phyloP scores from a whole-genome alignment of 2,329 filamentous ascomycete genomes.

The Drechmeria coniospora region DNA sequence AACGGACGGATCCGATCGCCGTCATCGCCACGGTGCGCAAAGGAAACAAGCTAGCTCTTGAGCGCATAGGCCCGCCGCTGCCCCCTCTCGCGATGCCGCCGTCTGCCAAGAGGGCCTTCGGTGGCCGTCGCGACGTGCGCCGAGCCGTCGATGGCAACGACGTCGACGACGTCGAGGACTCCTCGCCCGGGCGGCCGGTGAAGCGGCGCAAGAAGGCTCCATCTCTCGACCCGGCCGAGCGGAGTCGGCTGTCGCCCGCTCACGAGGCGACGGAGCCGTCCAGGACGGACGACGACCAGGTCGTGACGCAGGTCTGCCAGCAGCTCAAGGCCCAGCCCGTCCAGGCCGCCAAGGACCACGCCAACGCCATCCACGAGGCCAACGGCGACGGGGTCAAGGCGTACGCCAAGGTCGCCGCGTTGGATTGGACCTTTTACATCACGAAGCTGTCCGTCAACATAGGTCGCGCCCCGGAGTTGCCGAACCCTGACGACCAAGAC shows the following conservation, averaged over 20 bases:
- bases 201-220: conserved; percentile 47
- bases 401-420: conserved; percentile 69
- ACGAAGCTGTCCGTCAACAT: conserved; percentile 62
- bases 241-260: conserved; percentile 7
- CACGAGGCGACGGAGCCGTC: conserved; percentile 21
- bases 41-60: neutral
- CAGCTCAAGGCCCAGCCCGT: conserved; percentile 33
- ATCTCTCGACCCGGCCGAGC: conserved; percentile 5
- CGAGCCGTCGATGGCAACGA: conserved; percentile 18
- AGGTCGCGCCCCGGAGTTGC: conserved; percentile 47
- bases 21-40: neutral
- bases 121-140: conserved; percentile 23
- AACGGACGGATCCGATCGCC: no score
- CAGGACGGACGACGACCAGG: conserved; percentile 36
- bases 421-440: conserved; percentile 75
- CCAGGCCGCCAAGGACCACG: conserved; percentile 45
- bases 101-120: conserved; percentile 21
- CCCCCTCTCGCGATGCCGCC: conserved; percentile 17
- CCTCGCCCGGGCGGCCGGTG: conserved; percentile 44
- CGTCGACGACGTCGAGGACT: conserved; percentile 28
- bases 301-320: conserved; percentile 41
- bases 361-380: conserved; percentile 47
- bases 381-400: conserved; percentile 51
- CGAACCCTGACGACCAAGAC: conserved; percentile 21
- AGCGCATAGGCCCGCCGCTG: no score